phyloP scores from a whole-genome alignment of 257 asterid species.

The Linaria vulgaris region DNA sequence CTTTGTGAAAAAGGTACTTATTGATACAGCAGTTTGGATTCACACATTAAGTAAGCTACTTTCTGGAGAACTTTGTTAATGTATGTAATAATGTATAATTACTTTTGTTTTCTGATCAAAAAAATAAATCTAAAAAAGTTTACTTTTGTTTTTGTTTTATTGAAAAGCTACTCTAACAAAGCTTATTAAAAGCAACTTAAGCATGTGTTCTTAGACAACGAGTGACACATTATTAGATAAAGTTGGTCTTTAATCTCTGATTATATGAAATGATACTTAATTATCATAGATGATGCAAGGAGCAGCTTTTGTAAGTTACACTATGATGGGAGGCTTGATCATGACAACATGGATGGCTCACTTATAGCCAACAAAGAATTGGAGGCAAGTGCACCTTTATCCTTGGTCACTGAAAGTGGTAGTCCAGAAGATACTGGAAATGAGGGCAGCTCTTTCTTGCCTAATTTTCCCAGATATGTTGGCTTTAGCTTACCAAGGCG shows the following conservation, averaged over 20 bases:
- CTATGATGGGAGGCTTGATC: slow-evolving; percentile 27
- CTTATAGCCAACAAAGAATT: slow-evolving; percentile 43
- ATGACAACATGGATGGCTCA: slow-evolving; percentile 29
- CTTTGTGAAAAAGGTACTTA: slow-evolving; percentile 12
- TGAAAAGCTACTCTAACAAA: background rate
- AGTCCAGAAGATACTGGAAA: slow-evolving; percentile 58
- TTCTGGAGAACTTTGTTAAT: background rate
- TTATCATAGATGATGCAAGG: slow-evolving; percentile 28
- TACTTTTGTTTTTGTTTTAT: background rate
- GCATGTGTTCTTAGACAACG: slow-evolving; percentile 16
- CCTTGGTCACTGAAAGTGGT: slow-evolving; percentile 58
- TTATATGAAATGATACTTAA: slow-evolving; percentile 18
- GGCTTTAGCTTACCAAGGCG: slow-evolving; percentile 45
- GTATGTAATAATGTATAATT: no score
- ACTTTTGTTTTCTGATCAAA: background rate
- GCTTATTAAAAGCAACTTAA: slow-evolving; percentile 6
- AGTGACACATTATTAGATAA: background rate
- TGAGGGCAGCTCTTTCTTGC: slow-evolving; percentile 34
- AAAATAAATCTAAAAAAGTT: background rate
- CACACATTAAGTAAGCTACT: background rate
- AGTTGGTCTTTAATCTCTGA: background rate
- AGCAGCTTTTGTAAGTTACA: slow-evolving; percentile 27
- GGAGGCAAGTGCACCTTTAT: slow-evolving; percentile 51
- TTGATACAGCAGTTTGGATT: background rate
- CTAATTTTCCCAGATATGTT: slow-evolving; percentile 38